Evolutionary conservation across 768 basidiomycete genomes (phyloP), one percentile per base, ranked within the genome.

Genomic region (Leccinum fibrillosum): DNA sequence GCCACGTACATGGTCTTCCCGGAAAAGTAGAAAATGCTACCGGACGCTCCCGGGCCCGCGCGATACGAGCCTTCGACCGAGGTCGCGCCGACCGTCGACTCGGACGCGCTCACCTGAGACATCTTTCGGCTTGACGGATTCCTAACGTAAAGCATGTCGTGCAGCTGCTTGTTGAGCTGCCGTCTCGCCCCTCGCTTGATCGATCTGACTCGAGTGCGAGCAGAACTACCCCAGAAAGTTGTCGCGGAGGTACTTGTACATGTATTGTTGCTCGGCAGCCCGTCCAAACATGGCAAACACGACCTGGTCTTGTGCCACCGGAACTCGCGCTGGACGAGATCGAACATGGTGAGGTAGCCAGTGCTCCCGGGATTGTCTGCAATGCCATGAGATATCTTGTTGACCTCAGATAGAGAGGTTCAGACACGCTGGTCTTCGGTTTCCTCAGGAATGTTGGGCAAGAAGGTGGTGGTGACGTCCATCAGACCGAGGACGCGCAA

Each of bases 211-310:
- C 39, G 96, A 71, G 66, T 92, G 86, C 6, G 70, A 65, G 25
- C 74, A 71, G 67, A 98, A 87, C 28, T 82, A 80, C 5, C 73
- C 64, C 8, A 88, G 73, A 69, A 96, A 96, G 55, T 85, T 80
- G 70, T 95, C 93, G 60, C 89, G 89, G 5, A 98, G 79, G 67
- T 82, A 95, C 72, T 91, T 93, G 35, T 92, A 84, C 21, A 96
- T 75, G 39, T 79, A 53, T 89, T 91, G 54, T 85, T 85, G 63
- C 76, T 82, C 23, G 76, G 75, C 7, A 77, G 77, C 5, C 84
- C 75, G 83, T 13, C 96, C 95, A 72, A 98, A 98, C 87, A 99
- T 93, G 21, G 94, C 96, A 66, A 99, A 97, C 19, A 99, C 78
- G 11, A 92, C 92, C 70, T 95, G 90, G 66, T 86, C 49, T 85